Evolutionary conservation across 139 green algal species (phyloP).

Genomic region (Picochlorum sp.): DNA sequence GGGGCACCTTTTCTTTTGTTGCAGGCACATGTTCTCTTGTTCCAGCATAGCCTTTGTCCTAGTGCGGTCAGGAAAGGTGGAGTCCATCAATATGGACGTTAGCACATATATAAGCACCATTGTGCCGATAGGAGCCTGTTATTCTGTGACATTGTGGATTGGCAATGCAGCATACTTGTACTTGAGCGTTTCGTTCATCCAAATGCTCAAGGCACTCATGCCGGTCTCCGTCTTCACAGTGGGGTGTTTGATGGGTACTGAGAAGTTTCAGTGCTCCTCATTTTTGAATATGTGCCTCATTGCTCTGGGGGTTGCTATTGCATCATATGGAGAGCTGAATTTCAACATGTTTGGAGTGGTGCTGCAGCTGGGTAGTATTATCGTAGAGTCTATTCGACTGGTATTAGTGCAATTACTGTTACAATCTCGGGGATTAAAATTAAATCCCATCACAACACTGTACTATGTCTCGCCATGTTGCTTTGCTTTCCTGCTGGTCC

Average conservation of each 20-base stretch:
- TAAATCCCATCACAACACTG: slow-evolving; percentile 85
- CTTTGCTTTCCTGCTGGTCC: slow-evolving; percentile 7
- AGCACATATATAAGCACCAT: slow-evolving; percentile 63
- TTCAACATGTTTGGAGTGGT: slow-evolving; percentile 12
- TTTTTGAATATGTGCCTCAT: slow-evolving; percentile 83
- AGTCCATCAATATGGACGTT: slow-evolving; percentile 59
- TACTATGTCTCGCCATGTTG: slow-evolving; percentile 62
- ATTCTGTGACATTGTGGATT: slow-evolving; percentile 87
- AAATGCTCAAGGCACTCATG: slow-evolving; percentile 91
- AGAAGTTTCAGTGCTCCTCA: slow-evolving; percentile 47
- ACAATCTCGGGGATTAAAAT: slow-evolving; percentile 60
- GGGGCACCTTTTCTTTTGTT: slow-evolving; percentile 10
- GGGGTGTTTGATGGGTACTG: slow-evolving; percentile 63
- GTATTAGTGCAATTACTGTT: slow-evolving; percentile 73
- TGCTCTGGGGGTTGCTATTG: slow-evolving; percentile 75
- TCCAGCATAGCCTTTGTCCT: slow-evolving; percentile 56
- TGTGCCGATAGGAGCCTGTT: slow-evolving; percentile 86
- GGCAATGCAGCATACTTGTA: slow-evolving; percentile 96
- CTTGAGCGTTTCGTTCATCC: slow-evolving; percentile 94
- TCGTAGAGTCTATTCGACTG: slow-evolving; percentile 7
- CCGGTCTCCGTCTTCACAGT: slow-evolving; percentile 24
- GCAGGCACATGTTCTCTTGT: slow-evolving; percentile 87
- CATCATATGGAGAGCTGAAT: slow-evolving; percentile 45
- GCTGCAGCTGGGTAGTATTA: slow-evolving; percentile 7
- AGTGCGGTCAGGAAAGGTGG: slow-evolving; percentile 49